These are phyloP conservation scores for Vitis rotundifolia DNA, from an alignment of 164 flowering plant species.

Conservation along the genomic window DNA sequence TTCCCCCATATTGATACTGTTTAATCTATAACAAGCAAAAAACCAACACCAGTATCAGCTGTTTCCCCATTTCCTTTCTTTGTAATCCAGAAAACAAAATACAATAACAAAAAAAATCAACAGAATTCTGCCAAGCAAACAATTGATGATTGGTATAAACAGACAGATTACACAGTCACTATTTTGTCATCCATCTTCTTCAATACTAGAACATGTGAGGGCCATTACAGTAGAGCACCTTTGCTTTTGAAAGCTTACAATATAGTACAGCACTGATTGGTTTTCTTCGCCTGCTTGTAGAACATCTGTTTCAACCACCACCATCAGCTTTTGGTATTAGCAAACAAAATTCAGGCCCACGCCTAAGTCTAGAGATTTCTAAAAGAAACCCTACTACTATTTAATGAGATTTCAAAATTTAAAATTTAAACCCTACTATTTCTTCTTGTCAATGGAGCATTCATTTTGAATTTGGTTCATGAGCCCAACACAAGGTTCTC, in stretches of 20 bases:
- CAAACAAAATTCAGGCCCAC: background rate
- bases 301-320: slow-evolving; percentile 71
- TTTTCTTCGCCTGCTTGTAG: slow-evolving; percentile 97
- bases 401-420: too few species aligned
- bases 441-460: too few species aligned
- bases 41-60: background rate
- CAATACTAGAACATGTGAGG: slow-evolving; percentile 1
- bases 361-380: too few species aligned
- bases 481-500: too few species aligned
- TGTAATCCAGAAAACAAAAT: background rate
- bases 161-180: slow-evolving; percentile 21
- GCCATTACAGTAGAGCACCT: background rate
- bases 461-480: too few species aligned
- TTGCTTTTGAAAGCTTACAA: slow-evolving; percentile 37
- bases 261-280: slow-evolving; percentile 89
- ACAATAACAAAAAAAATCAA: background rate
- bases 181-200: slow-evolving; percentile 6
- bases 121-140: slow-evolving; percentile 17
- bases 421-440: too few species aligned
- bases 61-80: background rate
- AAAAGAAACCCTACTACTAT: too few species aligned
- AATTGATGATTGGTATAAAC: slow-evolving; percentile 22
- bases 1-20: too few species aligned
- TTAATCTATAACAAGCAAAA: background rate
- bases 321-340: slow-evolving; percentile 2